Percentiles rank a stretch among this genome's conserved stretches.
phyloP scores from a whole-genome alignment of 441 rosid species.

The Pelargonium citronellum region DNA sequence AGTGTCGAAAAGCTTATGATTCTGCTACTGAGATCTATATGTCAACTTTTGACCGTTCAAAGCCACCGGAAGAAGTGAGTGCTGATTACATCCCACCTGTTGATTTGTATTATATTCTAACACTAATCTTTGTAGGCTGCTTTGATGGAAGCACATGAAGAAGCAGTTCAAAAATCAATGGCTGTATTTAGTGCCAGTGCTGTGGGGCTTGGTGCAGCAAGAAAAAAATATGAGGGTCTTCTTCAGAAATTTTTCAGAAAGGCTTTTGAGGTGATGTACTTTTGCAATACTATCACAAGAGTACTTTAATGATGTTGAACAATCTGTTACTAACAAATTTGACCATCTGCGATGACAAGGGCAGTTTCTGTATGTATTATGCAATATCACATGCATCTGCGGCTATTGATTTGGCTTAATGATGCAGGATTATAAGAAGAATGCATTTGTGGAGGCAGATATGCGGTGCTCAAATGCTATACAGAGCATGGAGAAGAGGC shows the following conservation, averaged over 20 bases:
- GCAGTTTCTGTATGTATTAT: neutral
- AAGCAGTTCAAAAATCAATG: constrained; percentile 66
- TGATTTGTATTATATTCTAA: constrained; percentile 27
- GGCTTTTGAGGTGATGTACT: constrained; percentile 61
- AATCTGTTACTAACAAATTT: no score
- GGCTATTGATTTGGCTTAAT: constrained; percentile 11
- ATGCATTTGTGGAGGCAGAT: constrained; percentile 88
- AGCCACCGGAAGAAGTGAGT: constrained; percentile 87
- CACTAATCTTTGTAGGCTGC: constrained; percentile 46
- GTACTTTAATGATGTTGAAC: neutral
- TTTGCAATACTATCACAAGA: constrained; percentile 11
- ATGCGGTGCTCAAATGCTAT: constrained; percentile 57
- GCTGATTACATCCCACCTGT: constrained; percentile 17
- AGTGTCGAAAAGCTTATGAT: constrained; percentile 86
- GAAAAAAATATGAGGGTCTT: constrained; percentile 80
- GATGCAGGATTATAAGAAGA: constrained; percentile 75
- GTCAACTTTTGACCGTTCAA: constrained; percentile 63
- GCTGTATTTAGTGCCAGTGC: constrained; percentile 64
- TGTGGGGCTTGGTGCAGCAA: constrained; percentile 77
- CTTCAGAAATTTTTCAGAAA: constrained; percentile 75
- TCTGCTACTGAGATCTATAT: constrained; percentile 64
- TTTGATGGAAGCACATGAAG: constrained; percentile 87
- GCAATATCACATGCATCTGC: neutral
- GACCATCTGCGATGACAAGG: no score
- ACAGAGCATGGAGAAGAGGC: constrained; percentile 85